Percentiles rank a stretch among this genome's conserved stretches.
These are phyloP conservation scores for Brassica hybrid DNA, from an alignment of 441 rosid species.

Conservation along the genomic window DNA sequence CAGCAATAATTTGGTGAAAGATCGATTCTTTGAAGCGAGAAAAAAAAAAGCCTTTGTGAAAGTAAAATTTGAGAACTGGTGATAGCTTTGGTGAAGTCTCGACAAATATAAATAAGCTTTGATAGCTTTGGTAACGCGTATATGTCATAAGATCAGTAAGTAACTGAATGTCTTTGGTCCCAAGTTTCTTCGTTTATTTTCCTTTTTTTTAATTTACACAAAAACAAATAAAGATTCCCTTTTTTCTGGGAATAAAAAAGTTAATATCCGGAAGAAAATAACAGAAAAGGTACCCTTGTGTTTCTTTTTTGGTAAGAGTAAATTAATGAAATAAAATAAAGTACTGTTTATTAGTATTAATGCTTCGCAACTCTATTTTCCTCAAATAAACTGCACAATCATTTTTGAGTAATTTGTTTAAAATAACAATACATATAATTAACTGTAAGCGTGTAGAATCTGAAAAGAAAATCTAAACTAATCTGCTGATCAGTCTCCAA, in stretches of 20 bases:
- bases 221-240: background rate
- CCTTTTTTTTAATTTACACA: background rate
- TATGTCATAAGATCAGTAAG: background rate
- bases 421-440: too few relatives aligned
- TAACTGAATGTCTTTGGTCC: background rate
- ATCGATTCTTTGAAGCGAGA: background rate
- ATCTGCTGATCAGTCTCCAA: too few relatives aligned
- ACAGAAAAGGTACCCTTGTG: background rate
- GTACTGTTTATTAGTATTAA: background rate
- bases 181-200: background rate
- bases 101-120: background rate
- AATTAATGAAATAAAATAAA: background rate
- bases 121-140: background rate
- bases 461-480: too few relatives aligned
- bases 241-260: background rate
- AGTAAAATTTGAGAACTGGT: background rate
- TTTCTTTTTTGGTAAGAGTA: background rate
- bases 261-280: background rate
- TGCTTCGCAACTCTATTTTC: background rate
- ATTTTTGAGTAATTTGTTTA: background rate
- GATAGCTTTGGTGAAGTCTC: background rate
- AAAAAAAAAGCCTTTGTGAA: background rate
- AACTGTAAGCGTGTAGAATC: too few relatives aligned
- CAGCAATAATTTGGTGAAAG: background rate
- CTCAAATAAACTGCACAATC: background rate